Evolutionary conservation across 345 rosid genomes (phyloP).

Genomic region (Clausena lansium): DNA sequence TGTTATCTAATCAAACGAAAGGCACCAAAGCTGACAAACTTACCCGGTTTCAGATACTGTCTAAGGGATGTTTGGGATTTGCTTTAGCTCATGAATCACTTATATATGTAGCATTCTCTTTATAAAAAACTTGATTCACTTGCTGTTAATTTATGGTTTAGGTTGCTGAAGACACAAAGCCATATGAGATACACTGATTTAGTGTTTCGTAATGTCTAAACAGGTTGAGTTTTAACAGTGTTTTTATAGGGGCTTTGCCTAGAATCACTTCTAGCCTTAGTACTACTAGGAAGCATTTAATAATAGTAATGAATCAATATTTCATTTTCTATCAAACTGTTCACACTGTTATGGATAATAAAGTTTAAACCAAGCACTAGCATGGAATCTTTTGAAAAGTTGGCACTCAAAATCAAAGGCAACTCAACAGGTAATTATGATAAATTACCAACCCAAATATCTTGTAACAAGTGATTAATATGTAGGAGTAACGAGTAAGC

Average conservation of each 20-base stretch:
- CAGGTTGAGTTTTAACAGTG: neutral
- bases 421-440: neutral
- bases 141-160: neutral
- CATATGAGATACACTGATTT: neutral
- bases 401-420: constrained; percentile 5
- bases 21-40: too few species aligned
- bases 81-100: too few species aligned
- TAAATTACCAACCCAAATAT: neutral
- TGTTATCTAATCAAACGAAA: too few species aligned
- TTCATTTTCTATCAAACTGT: neutral
- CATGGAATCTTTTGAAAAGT: constrained; percentile 2
- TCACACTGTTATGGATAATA: neutral
- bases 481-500: too few species aligned
- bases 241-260: neutral
- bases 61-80: too few species aligned
- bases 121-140: too few species aligned
- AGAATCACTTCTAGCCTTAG: neutral
- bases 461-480: neutral
- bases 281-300: neutral
- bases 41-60: too few species aligned
- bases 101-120: too few species aligned
- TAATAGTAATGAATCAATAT: neutral
- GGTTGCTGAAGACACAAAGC: neutral
- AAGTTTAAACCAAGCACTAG: neutral
- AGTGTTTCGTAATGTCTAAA: neutral